Evolutionary conservation across 1,284 basidiomycete species (phyloP), one percentile per base, ranked within the genome.

Genomic region (Anthracocystis setariae): DNA sequence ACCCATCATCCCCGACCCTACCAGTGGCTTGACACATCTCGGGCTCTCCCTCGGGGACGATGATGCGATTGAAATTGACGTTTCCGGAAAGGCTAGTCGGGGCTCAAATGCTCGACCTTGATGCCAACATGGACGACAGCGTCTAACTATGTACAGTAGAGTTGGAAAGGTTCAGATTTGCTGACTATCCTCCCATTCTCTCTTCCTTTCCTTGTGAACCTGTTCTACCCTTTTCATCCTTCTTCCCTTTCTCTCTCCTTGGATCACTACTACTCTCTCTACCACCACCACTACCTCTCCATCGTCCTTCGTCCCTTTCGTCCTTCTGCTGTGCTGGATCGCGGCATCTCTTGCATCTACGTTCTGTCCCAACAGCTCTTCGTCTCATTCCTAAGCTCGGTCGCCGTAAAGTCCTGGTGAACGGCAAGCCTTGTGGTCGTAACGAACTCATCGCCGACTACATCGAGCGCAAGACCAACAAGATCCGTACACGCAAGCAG

Each of bases 381-480:
- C 78, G 78, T 5, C 71, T 85, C 18, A 81, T 85, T 9, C 85
- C 85, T 49, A 84, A 84, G 60, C 82, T 85, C 17, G 85, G 85
- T 7, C 79, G 85, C n/a, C 83, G 83, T 54, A 86, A 86, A 72
- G 81, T 86, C 53, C 75, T 85, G 45, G 84, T 86, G 46, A 80
- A 85, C 56, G 84, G 84, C 40, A 86, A 86, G 70, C 82, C 85
- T 1, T 85, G 85, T 46, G 86, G 86, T 0, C 83, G 86, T n/a
- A 86, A 86, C 74, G 86, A 86, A 73, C 83, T 86, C 43, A 86
- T 86, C 67, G 85, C 84, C 24, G 83, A 85, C 61, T 86, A 86
- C 63, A 85, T 86, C 47, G 78, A 83, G 21, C 81, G 85, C 37
- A 83, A 84, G 56, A 86, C 85, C 5, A 83, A 78, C 62, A 80